phyloP scores from a whole-genome alignment of 2,329 filamentous ascomycete species.

The Talaromyces sp. region DNA sequence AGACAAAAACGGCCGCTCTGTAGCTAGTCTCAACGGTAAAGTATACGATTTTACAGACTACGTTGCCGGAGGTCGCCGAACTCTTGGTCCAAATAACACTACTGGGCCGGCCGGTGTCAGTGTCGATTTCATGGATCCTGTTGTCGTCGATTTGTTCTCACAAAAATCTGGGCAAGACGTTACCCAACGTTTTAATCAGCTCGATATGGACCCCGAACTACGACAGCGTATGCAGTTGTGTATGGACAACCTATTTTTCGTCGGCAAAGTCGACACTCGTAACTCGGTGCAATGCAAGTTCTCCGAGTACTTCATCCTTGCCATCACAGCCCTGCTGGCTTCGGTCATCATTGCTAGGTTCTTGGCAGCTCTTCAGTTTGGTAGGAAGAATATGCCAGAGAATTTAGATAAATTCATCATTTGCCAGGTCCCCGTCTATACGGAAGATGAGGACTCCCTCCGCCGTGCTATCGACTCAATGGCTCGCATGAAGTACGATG shows the following conservation, averaged over 20 bases:
- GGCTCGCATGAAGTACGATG: slow-evolving; percentile 92
- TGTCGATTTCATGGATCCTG: slow-evolving; percentile 75
- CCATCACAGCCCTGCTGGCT: slow-evolving; percentile 76
- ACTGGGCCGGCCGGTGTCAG: slow-evolving; percentile 52
- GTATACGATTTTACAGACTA: slow-evolving; percentile 93
- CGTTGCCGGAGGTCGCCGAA: slow-evolving; percentile 67
- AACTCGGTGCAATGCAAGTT: slow-evolving; percentile 83
- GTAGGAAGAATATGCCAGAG: slow-evolving; percentile 85
- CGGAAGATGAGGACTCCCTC: slow-evolving; percentile 95
- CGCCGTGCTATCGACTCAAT: slow-evolving; percentile 96
- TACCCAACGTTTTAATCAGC: slow-evolving; percentile 74
- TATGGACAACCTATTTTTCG: slow-evolving; percentile 90
- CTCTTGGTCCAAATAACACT: slow-evolving; percentile 58
- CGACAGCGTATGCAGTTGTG: slow-evolving; percentile 74
- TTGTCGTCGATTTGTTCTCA: slow-evolving; percentile 75
- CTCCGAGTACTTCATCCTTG: slow-evolving; percentile 82
- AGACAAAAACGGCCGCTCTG: slow-evolving; percentile 57
- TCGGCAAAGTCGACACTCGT: slow-evolving; percentile 87
- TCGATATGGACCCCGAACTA: slow-evolving; percentile 58
- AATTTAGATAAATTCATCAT: slow-evolving; percentile 98
- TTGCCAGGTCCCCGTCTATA: slow-evolving; percentile 95
- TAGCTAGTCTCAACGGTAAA: slow-evolving; percentile 74
- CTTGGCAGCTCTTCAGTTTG: slow-evolving; percentile 91
- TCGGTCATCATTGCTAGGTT: slow-evolving; percentile 93
- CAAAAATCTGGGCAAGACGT: slow-evolving; percentile 74